Percentiles rank a stretch among this genome's conserved stretches.
These are phyloP conservation scores for Raphanus raphanistrum DNA, from an alignment of 345 rosid genomes.

Conservation along the genomic window DNA sequence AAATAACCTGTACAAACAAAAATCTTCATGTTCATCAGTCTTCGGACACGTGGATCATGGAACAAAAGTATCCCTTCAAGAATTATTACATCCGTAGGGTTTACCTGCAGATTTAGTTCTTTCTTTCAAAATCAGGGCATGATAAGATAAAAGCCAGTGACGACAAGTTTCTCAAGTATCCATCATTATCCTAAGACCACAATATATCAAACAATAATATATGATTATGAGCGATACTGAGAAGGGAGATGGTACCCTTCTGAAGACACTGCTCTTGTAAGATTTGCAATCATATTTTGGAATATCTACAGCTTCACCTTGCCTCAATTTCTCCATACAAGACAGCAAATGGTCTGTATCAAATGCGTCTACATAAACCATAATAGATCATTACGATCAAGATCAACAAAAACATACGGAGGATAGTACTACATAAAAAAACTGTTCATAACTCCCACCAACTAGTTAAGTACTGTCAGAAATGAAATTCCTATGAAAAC, in stretches of 20 bases:
- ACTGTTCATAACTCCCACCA: conserved; percentile 12
- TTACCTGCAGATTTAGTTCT: conserved; percentile 56
- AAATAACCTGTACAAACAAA: conserved; percentile 93
- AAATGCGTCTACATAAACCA: conserved; percentile 78
- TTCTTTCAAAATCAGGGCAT: conserved; percentile 7
- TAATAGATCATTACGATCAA: conserved; percentile 12
- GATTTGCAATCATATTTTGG: conserved; percentile 93
- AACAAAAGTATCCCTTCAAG: conserved; percentile 94
- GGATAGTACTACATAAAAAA: neutral
- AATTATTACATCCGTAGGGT: conserved; percentile 90
- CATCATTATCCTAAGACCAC: neutral
- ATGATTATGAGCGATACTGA: conserved; percentile 2
- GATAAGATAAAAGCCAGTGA: conserved; percentile 14
- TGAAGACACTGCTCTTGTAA: conserved; percentile 62
- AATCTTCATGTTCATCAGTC: conserved; percentile 96
- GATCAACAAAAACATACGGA: neutral
- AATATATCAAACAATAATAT: neutral
- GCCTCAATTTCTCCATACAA: conserved; percentile 88
- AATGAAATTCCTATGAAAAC: neutral
- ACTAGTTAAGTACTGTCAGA: neutral
- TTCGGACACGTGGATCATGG: conserved; percentile 86
- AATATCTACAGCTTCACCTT: conserved; percentile 86
- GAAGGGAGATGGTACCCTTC: conserved; percentile 55
- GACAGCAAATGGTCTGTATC: conserved; percentile 71
- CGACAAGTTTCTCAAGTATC: neutral